These are phyloP conservation scores for Sparassis latifolia DNA, from an alignment of 1,284 basidiomycete genomes.

Conservation along the genomic window DNA sequence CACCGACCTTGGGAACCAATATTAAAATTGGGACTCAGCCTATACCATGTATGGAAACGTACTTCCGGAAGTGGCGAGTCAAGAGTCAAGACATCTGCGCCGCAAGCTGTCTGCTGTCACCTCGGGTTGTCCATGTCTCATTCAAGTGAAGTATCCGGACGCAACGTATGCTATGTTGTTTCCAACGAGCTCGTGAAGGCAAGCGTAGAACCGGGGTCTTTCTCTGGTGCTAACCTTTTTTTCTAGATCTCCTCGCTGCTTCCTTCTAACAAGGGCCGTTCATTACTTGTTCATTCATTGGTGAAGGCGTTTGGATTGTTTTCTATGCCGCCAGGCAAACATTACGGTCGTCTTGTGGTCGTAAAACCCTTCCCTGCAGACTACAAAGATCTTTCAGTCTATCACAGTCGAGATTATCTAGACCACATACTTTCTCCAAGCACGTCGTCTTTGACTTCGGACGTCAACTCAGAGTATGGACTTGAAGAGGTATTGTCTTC, in stretches of 20 bases:
- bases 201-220: constrained; percentile 8
- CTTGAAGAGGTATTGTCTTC: constrained; percentile 51
- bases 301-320: constrained; percentile 54
- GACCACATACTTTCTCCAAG: constrained; percentile 41
- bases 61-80: too few relatives aligned
- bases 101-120: neutral
- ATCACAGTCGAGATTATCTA: constrained; percentile 54
- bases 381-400: constrained; percentile 42
- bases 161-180: constrained; percentile 37
- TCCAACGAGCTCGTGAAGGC: constrained; percentile 54
- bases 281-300: constrained; percentile 73
- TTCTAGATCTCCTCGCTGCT: constrained; percentile 58
- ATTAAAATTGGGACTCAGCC: too few relatives aligned
- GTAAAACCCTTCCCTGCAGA: constrained; percentile 49
- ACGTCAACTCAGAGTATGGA: constrained; percentile 40
- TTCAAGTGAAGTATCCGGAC: neutral
- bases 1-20: too few relatives aligned
- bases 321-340: constrained; percentile 21
- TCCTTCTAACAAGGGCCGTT: constrained; percentile 81
- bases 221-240: constrained; percentile 10
- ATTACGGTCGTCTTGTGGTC: constrained; percentile 30
- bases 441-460: constrained; percentile 9
- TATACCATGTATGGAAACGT: neutral
- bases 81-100: neutral
- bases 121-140: neutral